Base-by-base conservation (phyloP, 1,139 yeast genomes). In the Debaryomyces robertsiae region DNA sequence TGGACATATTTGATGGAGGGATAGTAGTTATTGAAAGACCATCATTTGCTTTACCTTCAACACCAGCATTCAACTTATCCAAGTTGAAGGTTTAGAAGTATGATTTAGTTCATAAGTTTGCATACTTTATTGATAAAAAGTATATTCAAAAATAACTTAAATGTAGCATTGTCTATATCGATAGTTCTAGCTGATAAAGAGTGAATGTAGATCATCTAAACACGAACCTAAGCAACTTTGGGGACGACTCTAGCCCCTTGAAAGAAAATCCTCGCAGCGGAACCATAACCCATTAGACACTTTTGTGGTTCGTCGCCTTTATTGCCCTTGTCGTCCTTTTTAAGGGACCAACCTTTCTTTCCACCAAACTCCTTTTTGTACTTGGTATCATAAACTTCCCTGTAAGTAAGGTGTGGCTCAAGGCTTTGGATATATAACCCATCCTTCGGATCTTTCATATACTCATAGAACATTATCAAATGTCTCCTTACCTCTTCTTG, bases 1-100 rank as follows among this genome's bases (percentile, higher is more conserved):
- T 32, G 11, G 27, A 33, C 16, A 14, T 37, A 3, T 40, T 89
- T 41, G 80, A 78, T 10, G 63, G 69, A 2, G 71, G 71, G 9
- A 61, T 91, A 37, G 75, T 84, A 4, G 78, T 91, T 28, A 77
- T 89, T 36, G 97, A 91, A 61, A 77, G 93, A 58, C 94, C 95
- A 11, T 71, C 77, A 40, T 77, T 77, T 56, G 75, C 79, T 30
- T 67, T 82, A 49, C 77, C 84, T 30, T 47, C 57, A 3, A 77
- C 82, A 23, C 84, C 93, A 35, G 95, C 96, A 40, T 89, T 87
- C 69, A 80, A 84, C 61, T 66, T 85, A 51, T 83, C 85, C 46
- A 82, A 82, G 60, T 72, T 84, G 49, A 72, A 75, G 49, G 67
- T 84, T 44, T 82, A 65, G 44, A 40, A 25, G 18, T 33, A 27